Evolutionary conservation across 192 early-diverging fungal species (phyloP).

Genomic region (Backusella liffmaniae): DNA sequence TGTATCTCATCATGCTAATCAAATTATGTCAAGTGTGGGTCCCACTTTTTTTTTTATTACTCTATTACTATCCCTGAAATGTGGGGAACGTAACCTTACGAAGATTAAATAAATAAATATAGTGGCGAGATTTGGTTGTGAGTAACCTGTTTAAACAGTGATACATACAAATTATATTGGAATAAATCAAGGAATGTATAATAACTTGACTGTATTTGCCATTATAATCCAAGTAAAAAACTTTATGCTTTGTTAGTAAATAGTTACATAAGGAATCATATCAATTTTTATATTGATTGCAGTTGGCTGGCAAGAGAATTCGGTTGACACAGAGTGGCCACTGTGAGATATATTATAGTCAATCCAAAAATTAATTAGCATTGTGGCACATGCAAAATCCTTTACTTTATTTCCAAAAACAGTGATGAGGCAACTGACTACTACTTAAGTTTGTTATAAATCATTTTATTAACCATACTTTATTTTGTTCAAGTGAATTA

Average conservation of each 20-base stretch:
- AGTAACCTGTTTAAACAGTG: neutral
- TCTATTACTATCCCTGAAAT: neutral
- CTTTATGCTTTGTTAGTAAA: neutral
- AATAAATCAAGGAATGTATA: neutral
- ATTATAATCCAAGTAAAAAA: neutral
- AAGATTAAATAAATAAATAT: constrained; percentile 6
- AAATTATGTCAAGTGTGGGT: neutral
- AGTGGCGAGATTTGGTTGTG: neutral
- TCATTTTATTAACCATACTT: neutral
- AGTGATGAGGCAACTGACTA: neutral
- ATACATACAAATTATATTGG: neutral
- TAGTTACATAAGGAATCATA: neutral
- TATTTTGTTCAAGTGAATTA: neutral
- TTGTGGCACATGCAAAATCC: constrained; percentile 5
- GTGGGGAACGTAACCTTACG: constrained; percentile 1
- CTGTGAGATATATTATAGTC: neutral
- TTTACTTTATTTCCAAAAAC: neutral
- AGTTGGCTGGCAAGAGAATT: neutral
- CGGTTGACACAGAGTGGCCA: neutral
- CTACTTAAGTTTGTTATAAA: neutral
- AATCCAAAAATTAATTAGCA: constrained; percentile 8
- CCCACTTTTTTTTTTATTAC: neutral
- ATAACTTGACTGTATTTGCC: neutral
- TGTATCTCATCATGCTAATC: constrained; percentile 1
- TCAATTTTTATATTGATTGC: neutral